Percentiles rank a stretch among this genome's conserved stretches.
These are phyloP conservation scores for Decorospora gaudefroyi DNA, from an alignment of 2,329 filamentous ascomycete species.

Conservation along the genomic window DNA sequence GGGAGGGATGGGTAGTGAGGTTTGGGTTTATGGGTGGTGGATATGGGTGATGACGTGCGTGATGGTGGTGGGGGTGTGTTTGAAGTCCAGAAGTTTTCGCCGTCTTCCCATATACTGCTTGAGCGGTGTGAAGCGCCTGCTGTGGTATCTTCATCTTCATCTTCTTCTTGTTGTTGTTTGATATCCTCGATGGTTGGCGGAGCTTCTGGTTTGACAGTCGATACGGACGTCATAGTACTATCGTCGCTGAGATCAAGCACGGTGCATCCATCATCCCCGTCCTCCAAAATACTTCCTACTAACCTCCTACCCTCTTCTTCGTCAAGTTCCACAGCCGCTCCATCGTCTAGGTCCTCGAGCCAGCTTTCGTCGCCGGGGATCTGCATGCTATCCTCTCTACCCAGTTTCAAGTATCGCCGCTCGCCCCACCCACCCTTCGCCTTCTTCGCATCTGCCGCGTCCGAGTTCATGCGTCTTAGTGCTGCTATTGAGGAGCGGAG, in stretches of 20 bases:
- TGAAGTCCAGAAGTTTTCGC: slow-evolving; percentile 38
- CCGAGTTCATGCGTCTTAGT: slow-evolving; percentile 52
- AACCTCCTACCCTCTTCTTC: slow-evolving; percentile 27
- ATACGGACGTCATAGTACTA: background rate
- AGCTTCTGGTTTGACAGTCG: slow-evolving; percentile 3
- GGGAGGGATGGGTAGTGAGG: slow-evolving; percentile 17
- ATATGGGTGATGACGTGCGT: slow-evolving; percentile 14
- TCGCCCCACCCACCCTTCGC: slow-evolving; percentile 35
- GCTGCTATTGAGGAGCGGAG: slow-evolving; percentile 48
- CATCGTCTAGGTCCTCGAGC: slow-evolving; percentile 33
- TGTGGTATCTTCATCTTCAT: background rate
- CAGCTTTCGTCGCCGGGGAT: slow-evolving; percentile 39
- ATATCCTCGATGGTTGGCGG: background rate
- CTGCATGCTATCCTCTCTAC: slow-evolving; percentile 44
- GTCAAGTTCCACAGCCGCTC: slow-evolving; percentile 21
- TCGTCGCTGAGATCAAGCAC: slow-evolving; percentile 19
- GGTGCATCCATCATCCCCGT: slow-evolving; percentile 30
- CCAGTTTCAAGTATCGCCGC: slow-evolving; percentile 48
- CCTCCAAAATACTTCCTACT: slow-evolving; percentile 28
- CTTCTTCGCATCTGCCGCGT: slow-evolving; percentile 31
- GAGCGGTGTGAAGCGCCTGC: slow-evolving; percentile 7
- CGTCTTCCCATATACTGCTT: slow-evolving; percentile 42
- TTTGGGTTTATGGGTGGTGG: slow-evolving; percentile 15
- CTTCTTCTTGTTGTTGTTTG: background rate
- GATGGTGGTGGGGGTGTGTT: slow-evolving; percentile 19